Evolutionary conservation across 139 green algal species (phyloP), one percentile per base, ranked within the genome.

Genomic region (Volvox africanus): DNA sequence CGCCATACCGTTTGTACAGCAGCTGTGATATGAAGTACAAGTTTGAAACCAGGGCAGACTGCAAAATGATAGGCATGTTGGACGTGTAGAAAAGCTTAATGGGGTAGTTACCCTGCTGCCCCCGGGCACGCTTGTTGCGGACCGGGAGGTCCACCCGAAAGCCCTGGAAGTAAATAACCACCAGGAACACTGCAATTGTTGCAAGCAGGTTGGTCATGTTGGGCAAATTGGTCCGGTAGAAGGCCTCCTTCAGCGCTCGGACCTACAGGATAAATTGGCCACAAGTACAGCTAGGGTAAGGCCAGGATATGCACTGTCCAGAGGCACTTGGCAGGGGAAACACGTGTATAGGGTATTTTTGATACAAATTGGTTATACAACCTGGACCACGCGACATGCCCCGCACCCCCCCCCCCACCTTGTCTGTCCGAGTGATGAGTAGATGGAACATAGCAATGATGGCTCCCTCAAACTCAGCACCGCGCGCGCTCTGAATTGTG

Each of bases 31-130:
- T 99, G 96, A 99, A 99, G 96, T 99, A 99, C 65, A 99, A 95
- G 97, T 99, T 99, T 92, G 97, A 99, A 36, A 99, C 98, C 50
- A 99, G 95, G 9, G 98, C 98, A 9, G 96, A 99, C 95, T 99
- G 98, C 88, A 99, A 97, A 93, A 99, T 99, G 96, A 99, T 99
- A 92, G 98, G 98, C 98, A 99, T 99, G 97, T 99, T 99, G 92
- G 95, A 98, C 86, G 98, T 99, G 97, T 99, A 99, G 95, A 99
- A 99, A 35, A 99, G 96, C 97, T 99, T 99, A 97, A 99, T 99
- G 80, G 98, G 98, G 97, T 99, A 99, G 86, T 93, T 97, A 91
- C 95, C 93, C 94, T 97, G 94, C 86, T 97, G 94, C 67, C 98
- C 97, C 30, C 98, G 95, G 36, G 95, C 89, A 78, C 96, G 95